Conservation (phyloP, 148 eudicot species). For the Hydrangea macrophylla region DNA sequence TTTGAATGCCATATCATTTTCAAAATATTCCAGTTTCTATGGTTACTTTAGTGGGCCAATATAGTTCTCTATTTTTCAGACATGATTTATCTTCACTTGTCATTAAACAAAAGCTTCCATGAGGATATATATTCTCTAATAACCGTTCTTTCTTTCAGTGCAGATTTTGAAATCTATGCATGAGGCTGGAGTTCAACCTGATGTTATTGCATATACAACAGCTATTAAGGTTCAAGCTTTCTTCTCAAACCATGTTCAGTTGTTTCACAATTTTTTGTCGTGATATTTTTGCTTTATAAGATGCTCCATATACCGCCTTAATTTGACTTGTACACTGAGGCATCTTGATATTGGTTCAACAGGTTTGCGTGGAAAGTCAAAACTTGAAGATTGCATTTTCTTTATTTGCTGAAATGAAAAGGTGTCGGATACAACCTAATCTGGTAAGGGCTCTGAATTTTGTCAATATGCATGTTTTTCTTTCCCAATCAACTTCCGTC, state of each 20-base stretch:
- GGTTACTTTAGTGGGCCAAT: not conserved
- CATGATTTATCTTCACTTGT: not conserved
- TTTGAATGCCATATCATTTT: too few species aligned
- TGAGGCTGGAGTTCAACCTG: conserved; percentile 71
- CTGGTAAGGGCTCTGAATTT: conserved; percentile 39
- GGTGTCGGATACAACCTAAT: conserved; percentile 74
- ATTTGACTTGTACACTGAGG: conserved; percentile 7
- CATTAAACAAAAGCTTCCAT: not conserved
- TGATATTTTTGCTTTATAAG: not conserved
- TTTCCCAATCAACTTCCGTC: not conserved
- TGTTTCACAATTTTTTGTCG: conserved; percentile 1
- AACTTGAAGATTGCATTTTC: conserved; percentile 60
- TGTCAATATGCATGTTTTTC: not conserved
- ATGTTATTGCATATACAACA: conserved; percentile 82
- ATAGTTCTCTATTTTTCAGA: not conserved
- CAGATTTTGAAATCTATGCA: conserved; percentile 81
- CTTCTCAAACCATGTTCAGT: not conserved
- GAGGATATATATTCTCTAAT: conserved; percentile 11
- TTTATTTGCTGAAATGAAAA: conserved; percentile 81
- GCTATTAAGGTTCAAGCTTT: conserved; percentile 68
- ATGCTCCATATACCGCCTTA: not conserved
- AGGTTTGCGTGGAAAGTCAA: conserved; percentile 74
- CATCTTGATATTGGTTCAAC: conserved; percentile 18
- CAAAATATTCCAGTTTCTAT: too few species aligned
- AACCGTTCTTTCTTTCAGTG: conserved; percentile 31